Conservation (phyloP, 768 basidiomycete genomes). For the Podaxis sp. region DNA sequence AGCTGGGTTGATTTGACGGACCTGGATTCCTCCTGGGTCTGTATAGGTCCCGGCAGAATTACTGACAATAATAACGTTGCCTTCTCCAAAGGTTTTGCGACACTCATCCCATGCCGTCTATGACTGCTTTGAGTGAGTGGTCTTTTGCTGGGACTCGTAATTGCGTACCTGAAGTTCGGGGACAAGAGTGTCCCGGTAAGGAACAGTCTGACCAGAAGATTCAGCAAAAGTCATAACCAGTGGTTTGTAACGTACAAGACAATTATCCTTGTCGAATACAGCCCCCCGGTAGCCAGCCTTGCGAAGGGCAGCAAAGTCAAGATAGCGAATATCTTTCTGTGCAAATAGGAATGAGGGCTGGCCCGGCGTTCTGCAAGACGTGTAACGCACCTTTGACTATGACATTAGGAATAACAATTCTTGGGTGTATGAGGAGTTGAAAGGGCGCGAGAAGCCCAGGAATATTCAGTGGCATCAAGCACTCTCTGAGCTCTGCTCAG, state of each 20-base stretch:
- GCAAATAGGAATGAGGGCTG: conserved; percentile 16
- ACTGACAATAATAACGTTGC: conserved; percentile 85
- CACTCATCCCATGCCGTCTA: conserved; percentile 79
- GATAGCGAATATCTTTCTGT: conserved; percentile 80
- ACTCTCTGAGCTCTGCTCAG: too few species aligned
- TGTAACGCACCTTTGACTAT: conserved; percentile 57
- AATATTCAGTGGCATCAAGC: conserved; percentile 71
- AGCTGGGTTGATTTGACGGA: conserved; percentile 31
- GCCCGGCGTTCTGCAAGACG: neutral
- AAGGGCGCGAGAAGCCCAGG: conserved; percentile 69
- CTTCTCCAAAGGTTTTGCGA: conserved; percentile 66
- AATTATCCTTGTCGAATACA: conserved; percentile 98
- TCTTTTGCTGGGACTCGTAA: neutral
- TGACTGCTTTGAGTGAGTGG: neutral
- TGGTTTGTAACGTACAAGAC: conserved; percentile 57
- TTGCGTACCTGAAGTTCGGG: conserved; percentile 67
- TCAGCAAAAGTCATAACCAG: neutral
- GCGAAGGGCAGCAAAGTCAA: conserved; percentile 73
- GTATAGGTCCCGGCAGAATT: conserved; percentile 88
- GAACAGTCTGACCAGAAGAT: conserved; percentile 60
- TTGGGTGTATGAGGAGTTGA: conserved; percentile 66
- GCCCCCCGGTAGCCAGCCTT: conserved; percentile 83
- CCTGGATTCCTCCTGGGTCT: conserved; percentile 79
- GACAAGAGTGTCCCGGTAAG: conserved; percentile 71
- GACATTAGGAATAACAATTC: conserved; percentile 65